Evolutionary conservation across 371 early-diverging fungal species (phyloP), one percentile per base, ranked within the genome.

Genomic region (Rhizomucor miehei): DNA sequence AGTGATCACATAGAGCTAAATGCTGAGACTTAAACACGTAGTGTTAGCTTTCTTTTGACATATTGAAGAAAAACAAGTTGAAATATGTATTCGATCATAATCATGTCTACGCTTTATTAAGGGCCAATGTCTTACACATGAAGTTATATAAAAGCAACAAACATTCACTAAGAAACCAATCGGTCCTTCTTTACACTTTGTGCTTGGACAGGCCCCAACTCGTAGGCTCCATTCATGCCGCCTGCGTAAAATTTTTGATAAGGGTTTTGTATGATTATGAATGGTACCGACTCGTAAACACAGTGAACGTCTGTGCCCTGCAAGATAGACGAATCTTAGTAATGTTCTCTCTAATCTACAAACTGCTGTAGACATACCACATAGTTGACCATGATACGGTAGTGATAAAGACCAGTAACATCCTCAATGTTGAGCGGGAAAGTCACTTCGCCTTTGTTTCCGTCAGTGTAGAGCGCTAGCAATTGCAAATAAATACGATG

Each of bases 301-400:
- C 66, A 66, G 37, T 66, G 66, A 1, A 53, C 53, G 16, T 40
- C 48, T 6, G 65, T 65, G 20, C 57, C 60, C 65, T 64, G 23
- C 17, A 34, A 14, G 5, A 46, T 11, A 17, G 23, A 40, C 1
- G 6, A 21, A 9, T 43, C 25, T 17, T 34, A 40, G 6, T 0
- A 12, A 19, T 10, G 43, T 36, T 53, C 23, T 41, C 52, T 29
- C 29, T 29, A 16, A 29, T 11, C 19, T 5, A 1, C 4, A 48
- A 1, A 14, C 6, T 13, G 12, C 23, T 3, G 13, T 16, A 16
- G 25, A 44, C 60, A 56, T 64, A 64, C 65, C 8, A 52, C 51
- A 52, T 67, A 62, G 19, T 63, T 61, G 10, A 62, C 68, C 68
- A 68, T 68, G 44, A 68, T 55, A 23, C 68, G 60, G 44, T 68